Evolutionary conservation across 176 grass and related monocot genomes (phyloP).

Genomic region (Triticum turgidum): DNA sequence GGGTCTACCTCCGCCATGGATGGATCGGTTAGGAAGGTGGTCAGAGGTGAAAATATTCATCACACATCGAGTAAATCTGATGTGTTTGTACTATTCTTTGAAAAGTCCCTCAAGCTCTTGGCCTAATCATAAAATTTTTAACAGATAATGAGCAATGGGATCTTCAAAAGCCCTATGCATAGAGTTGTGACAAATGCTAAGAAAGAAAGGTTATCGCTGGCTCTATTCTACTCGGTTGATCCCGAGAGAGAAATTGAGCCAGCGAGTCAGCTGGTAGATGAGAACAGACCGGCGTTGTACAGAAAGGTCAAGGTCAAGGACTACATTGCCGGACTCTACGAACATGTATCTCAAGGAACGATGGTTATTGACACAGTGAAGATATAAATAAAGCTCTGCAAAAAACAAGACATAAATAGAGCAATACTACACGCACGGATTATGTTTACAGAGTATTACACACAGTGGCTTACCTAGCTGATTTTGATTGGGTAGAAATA

Average conservation of each 20-base stretch:
- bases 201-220: constrained; percentile 51
- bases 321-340: constrained; percentile 24
- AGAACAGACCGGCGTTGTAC: constrained; percentile 31
- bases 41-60: too few relatives aligned
- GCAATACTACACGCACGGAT: too few relatives aligned
- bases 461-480: too few relatives aligned
- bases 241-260: constrained; percentile 43
- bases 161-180: constrained; percentile 60
- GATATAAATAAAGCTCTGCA: not conserved
- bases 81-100: too few relatives aligned
- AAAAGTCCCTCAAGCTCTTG: not conserved
- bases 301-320: constrained; percentile 46
- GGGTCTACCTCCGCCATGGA: too few relatives aligned
- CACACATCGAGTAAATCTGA: not conserved
- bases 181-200: constrained; percentile 46
- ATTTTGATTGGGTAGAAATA: too few relatives aligned
- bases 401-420: not conserved
- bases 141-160: constrained; percentile 62
- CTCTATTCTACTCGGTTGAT: constrained; percentile 46
- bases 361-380: constrained; percentile 44
- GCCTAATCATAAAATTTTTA: not conserved
- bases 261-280: constrained; percentile 29
- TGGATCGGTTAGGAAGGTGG: too few relatives aligned
- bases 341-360: constrained; percentile 29
- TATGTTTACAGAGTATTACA: too few relatives aligned